These are phyloP conservation scores for Saturnispora kantuleensis DNA, from an alignment of 805 yeast species.

Conservation along the genomic window DNA sequence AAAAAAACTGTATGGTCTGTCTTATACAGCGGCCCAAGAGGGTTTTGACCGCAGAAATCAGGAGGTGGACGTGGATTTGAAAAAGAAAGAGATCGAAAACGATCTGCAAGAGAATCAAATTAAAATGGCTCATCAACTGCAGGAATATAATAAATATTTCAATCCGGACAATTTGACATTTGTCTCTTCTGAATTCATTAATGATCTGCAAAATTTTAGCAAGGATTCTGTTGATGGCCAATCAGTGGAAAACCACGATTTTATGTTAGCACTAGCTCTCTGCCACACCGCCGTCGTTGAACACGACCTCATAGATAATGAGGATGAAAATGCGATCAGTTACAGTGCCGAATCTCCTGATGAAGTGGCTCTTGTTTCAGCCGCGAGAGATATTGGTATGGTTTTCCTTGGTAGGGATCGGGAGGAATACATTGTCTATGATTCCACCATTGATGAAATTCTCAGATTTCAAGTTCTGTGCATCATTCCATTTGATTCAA, in stretches of 20 bases:
- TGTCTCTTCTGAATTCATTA: constrained; percentile 46
- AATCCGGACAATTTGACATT: constrained; percentile 47
- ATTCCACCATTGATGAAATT: constrained; percentile 33
- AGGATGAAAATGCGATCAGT: constrained; percentile 32
- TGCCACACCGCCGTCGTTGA: constrained; percentile 58
- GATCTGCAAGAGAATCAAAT: constrained; percentile 34
- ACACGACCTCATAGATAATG: constrained; percentile 3
- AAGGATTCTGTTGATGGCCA: constrained; percentile 28
- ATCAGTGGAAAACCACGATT: constrained; percentile 40
- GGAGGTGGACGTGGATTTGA: constrained; percentile 40
- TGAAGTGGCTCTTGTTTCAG: constrained; percentile 71
- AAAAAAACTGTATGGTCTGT: constrained; percentile 59
- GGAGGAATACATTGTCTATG: constrained; percentile 33
- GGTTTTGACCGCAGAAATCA: constrained; percentile 64
- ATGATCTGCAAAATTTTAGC: constrained; percentile 32
- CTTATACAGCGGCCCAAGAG: constrained; percentile 70
- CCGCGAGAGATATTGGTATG: constrained; percentile 65
- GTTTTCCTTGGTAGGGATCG: constrained; percentile 47
- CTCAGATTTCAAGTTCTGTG: constrained; percentile 41
- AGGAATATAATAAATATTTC: constrained; percentile 30
- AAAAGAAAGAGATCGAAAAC: constrained; percentile 32
- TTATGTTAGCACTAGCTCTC: constrained; percentile 56
- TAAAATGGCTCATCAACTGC: constrained; percentile 39
- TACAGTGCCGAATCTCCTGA: constrained; percentile 80
- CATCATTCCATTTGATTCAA: constrained; percentile 55